phyloP scores from a whole-genome alignment of 768 basidiomycete genomes.

The Kockovaella imperatae region DNA sequence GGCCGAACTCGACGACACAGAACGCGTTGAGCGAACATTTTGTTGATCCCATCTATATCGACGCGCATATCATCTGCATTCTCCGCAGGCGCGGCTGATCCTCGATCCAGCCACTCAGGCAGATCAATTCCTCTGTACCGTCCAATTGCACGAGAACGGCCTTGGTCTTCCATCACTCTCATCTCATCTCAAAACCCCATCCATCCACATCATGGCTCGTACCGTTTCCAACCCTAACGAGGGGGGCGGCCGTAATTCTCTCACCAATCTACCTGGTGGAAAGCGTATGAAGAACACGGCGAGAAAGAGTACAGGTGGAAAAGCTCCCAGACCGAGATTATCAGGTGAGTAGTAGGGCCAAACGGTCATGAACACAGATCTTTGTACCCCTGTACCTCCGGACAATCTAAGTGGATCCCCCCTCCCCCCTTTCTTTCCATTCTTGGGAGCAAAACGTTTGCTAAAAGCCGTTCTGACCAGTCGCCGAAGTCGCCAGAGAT shows the following conservation, averaged over 20 bases:
- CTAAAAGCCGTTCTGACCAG: neutral
- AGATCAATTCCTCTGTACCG: too few relatives aligned
- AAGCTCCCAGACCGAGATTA: slow-evolving; percentile 45
- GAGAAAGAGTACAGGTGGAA: slow-evolving; percentile 74
- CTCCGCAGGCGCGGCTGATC: too few relatives aligned
- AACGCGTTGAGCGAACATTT: too few relatives aligned
- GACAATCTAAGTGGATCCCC: neutral
- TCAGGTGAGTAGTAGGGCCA: neutral
- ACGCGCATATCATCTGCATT: too few relatives aligned
- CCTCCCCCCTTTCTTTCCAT: neutral
- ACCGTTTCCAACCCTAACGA: neutral
- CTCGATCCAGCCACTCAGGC: too few relatives aligned
- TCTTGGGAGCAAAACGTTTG: too few relatives aligned
- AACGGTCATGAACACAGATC: too few relatives aligned
- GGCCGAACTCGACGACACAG: too few relatives aligned
- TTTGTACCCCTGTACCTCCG: neutral
- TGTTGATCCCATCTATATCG: too few relatives aligned
- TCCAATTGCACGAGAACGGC: too few relatives aligned
- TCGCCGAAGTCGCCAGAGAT: neutral
- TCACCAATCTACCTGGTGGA: neutral
- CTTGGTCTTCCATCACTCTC: too few relatives aligned
- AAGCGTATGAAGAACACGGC: slow-evolving; percentile 51
- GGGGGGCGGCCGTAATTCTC: neutral
- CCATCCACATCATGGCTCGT: neutral
- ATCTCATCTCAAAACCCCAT: neutral